Evolutionary conservation across 305 asterid genomes (phyloP).

Genomic region (Fraxinus platypoda): DNA sequence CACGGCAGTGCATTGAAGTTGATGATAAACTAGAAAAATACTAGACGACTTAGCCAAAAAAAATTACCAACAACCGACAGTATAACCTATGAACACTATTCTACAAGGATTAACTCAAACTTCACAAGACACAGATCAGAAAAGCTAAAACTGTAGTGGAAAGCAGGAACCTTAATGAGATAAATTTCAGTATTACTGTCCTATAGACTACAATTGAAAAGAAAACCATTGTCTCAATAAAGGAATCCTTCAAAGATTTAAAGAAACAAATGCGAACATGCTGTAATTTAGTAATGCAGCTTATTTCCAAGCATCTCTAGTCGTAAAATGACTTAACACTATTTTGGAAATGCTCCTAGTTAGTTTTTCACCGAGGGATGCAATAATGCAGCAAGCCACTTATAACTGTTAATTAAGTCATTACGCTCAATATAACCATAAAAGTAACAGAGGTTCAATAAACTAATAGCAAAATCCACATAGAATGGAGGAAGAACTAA

Average conservation of each 20-base stretch:
- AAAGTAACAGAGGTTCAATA: background rate
- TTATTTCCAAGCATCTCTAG: background rate
- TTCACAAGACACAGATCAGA: background rate
- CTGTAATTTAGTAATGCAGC: background rate
- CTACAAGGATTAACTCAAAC: background rate
- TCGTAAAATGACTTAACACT: background rate
- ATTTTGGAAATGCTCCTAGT: background rate
- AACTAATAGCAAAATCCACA: background rate
- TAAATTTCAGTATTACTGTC: background rate
- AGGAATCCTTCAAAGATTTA: background rate
- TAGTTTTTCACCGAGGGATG: background rate
- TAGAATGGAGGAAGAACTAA: background rate
- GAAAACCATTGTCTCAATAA: background rate
- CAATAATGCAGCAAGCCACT: background rate
- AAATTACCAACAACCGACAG: background rate
- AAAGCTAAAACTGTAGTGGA: background rate
- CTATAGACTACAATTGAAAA: background rate
- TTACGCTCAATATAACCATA: background rate
- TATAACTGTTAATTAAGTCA: background rate
- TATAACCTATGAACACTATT: background rate
- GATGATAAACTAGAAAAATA: slow-evolving; percentile 56
- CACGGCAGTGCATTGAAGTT: slow-evolving; percentile 51
- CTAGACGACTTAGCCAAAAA: background rate
- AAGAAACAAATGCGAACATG: background rate
- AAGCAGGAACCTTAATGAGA: background rate